Evolutionary conservation across 106 monocot genomes (phyloP), one percentile per base, ranked within the genome.

Genomic region (Dendrobium nobile): DNA sequence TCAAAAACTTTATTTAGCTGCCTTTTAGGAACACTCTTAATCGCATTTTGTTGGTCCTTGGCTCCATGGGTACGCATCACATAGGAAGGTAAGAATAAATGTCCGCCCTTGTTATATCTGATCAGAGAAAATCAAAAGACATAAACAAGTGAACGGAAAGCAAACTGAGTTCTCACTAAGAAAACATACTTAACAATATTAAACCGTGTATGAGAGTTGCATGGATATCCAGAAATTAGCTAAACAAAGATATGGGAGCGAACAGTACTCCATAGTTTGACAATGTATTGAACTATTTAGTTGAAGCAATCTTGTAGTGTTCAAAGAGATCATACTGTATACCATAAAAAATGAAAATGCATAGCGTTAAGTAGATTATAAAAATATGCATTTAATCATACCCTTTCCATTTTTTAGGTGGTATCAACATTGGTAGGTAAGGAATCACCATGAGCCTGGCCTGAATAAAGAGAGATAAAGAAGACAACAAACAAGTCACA

Each of bases 61-160:
- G 90, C 85, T 68, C 96, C 93, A 85, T 93, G 96, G 45, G 93
- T 96, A 45, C 96, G 89, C 93, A 96, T 96, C 67, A 93, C 84
- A 87, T 88, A 93, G 55, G 96, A 93, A 24, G 96, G 93, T 77
- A 96, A 78, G 76, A 82, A 93, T 59, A 96, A 81, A 84, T 96
- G 84, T 3, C 93, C 96, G 75, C 96, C 96, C 45, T 87, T 91
- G 73, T 88, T 86, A 88, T 91, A 93, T 73, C 93, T 96, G 28
- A 51, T 82, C 44, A 75, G 17, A 24, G 79, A 78, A 91, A 80
- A 19, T 13, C 8, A 22, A 31, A 31, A 28, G 5, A 41, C 41
- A 82, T 77, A 27, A 78, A 13, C 47, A 85, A 67, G 61, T 56
- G 16, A 68, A 67, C 33, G 72, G 41, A 80, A 77, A 43, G 64